phyloP scores from a whole-genome alignment of 306 rosid species.

The Luffa acutangula region DNA sequence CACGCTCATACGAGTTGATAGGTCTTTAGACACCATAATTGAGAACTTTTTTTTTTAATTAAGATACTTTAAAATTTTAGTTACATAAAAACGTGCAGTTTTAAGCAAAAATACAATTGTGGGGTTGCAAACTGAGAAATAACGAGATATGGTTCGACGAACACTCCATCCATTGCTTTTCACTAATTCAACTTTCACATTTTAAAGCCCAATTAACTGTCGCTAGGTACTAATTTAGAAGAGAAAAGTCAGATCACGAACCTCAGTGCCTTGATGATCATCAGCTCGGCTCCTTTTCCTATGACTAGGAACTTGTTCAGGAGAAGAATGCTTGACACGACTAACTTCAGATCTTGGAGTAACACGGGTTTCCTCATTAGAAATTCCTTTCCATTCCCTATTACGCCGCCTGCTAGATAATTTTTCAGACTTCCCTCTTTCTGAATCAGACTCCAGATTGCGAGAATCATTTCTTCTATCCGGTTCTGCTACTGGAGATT shows the following conservation, averaged over 20 bases:
- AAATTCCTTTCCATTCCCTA: slow-evolving; percentile 72
- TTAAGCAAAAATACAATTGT: background rate
- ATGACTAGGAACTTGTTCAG: slow-evolving; percentile 31
- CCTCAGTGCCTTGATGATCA: slow-evolving; percentile 52
- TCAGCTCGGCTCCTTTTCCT: slow-evolving; percentile 66
- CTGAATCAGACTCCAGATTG: slow-evolving; percentile 40
- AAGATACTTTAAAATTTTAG: background rate
- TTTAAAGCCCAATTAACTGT: background rate
- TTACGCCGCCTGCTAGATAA: background rate
- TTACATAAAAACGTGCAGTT: background rate
- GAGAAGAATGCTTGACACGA: slow-evolving; percentile 35
- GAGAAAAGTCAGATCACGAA: background rate
- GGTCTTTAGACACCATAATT: background rate
- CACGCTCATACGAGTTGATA: background rate
- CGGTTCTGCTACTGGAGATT: slow-evolving; percentile 30
- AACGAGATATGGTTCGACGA: background rate
- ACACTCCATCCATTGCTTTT: background rate
- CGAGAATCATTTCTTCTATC: slow-evolving; percentile 24
- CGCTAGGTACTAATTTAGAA: background rate
- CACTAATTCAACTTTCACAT: background rate
- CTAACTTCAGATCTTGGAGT: slow-evolving; percentile 41
- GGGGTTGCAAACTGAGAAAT: background rate
- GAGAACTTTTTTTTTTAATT: background rate
- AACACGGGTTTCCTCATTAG: slow-evolving; percentile 53
- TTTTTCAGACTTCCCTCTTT: slow-evolving; percentile 14